Evolutionary conservation across 768 basidiomycete genomes (phyloP).

Genomic region (Boletus speciosus): DNA sequence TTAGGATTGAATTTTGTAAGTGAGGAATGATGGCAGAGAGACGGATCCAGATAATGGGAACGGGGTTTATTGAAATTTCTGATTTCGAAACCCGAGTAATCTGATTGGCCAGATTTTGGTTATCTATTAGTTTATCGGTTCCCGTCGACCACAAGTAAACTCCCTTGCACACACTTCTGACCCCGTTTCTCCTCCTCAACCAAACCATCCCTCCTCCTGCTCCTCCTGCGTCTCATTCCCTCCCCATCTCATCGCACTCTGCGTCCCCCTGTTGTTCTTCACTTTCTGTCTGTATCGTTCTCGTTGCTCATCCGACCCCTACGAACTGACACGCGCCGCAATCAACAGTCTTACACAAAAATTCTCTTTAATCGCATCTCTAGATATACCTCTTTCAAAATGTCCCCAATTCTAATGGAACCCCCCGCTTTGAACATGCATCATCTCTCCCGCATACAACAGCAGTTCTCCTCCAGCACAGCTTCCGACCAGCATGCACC

Average conservation of each 20-base stretch:
- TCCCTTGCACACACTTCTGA: slow-evolving; percentile 18
- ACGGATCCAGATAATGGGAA: slow-evolving; percentile 1
- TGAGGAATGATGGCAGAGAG: neutral
- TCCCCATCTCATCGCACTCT: neutral
- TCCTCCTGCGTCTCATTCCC: neutral
- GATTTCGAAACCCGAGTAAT: slow-evolving; percentile 31
- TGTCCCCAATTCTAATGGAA: slow-evolving; percentile 60
- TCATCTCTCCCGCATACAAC: slow-evolving; percentile 48
- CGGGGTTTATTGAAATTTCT: slow-evolving; percentile 18
- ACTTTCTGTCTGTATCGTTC: neutral
- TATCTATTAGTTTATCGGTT: slow-evolving; percentile 39
- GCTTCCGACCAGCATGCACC: slow-evolving; percentile 29
- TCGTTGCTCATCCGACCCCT: neutral
- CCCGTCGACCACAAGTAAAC: slow-evolving; percentile 37
- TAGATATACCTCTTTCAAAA: slow-evolving; percentile 32
- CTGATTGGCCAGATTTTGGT: slow-evolving; percentile 37
- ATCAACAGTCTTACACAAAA: slow-evolving; percentile 23
- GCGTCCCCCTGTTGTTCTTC: neutral
- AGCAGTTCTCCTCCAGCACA: slow-evolving; percentile 39
- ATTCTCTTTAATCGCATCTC: slow-evolving; percentile 32
- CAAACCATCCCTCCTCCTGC: slow-evolving; percentile 2
- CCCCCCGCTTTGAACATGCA: slow-evolving; percentile 51
- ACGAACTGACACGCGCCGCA: slow-evolving; percentile 8
- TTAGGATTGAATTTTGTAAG: neutral
- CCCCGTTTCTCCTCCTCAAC: slow-evolving; percentile 27